Conservation (phyloP, 441 rosid species). For the Theobroma grandiflorum region DNA sequence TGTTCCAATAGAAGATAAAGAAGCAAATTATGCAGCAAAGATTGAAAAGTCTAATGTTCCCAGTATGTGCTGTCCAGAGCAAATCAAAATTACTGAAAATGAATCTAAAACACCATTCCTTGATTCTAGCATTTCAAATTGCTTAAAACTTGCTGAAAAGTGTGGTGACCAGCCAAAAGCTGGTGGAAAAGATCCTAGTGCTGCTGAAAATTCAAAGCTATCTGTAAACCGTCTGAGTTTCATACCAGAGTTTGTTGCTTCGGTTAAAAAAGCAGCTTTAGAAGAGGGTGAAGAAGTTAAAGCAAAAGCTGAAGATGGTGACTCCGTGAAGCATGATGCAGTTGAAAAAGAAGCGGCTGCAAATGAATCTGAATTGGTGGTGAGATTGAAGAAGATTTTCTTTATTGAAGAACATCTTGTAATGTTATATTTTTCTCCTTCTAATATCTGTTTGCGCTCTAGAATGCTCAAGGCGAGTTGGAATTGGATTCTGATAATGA, state of each 20-base stretch:
- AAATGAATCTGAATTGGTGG: slow-evolving; percentile 63
- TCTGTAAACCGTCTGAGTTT: slow-evolving; percentile 58
- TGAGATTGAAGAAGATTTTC: slow-evolving; percentile 49
- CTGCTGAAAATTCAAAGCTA: slow-evolving; percentile 50
- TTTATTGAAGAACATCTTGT: slow-evolving; percentile 26
- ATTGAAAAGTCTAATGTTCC: slow-evolving; percentile 40
- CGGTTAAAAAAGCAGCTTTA: slow-evolving; percentile 77
- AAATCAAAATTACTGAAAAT: slow-evolving; percentile 30
- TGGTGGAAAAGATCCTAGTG: slow-evolving; percentile 48
- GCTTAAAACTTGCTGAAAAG: slow-evolving; percentile 37
- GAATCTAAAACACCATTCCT: slow-evolving; percentile 29
- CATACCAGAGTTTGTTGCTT: slow-evolving; percentile 72
- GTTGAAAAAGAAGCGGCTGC: slow-evolving; percentile 42
- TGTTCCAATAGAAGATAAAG: slow-evolving; percentile 50
- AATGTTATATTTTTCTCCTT: slow-evolving; percentile 28
- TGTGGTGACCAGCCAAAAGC: slow-evolving; percentile 35
- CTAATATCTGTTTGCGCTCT: slow-evolving; percentile 37
- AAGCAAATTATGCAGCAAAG: slow-evolving; percentile 39
- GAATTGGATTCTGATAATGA: slow-evolving; percentile 79
- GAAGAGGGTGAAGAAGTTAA: slow-evolving; percentile 82
- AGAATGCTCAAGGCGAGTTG: slow-evolving; percentile 71
- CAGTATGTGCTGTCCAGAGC: slow-evolving; percentile 35
- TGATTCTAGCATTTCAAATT: slow-evolving; percentile 42
- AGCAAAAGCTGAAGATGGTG: slow-evolving; percentile 57
- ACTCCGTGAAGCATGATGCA: slow-evolving; percentile 36